Percentiles rank a stretch among this genome's conserved stretches.
phyloP scores from a whole-genome alignment of 2,329 filamentous ascomycete genomes.

The Ophiocordyceps camponoti-floridani region DNA sequence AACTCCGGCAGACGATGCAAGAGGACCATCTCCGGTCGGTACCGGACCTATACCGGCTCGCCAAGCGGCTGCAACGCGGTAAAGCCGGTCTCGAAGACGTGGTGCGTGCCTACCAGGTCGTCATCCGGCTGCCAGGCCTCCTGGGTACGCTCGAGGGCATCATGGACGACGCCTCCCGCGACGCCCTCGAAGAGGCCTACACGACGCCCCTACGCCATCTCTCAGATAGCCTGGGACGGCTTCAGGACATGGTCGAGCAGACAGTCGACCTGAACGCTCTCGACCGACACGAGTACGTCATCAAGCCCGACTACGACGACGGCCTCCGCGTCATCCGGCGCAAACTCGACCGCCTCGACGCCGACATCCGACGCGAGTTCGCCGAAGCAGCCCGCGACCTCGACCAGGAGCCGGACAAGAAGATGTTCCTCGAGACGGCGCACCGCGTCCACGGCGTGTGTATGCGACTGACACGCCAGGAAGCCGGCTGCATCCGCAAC shows the following conservation, averaged over 20 bases:
- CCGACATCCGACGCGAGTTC: slow-evolving; percentile 74
- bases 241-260: slow-evolving; percentile 97
- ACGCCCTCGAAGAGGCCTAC: slow-evolving; percentile 72
- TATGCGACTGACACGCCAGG: slow-evolving; percentile 78
- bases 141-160: slow-evolving; percentile 77
- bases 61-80: slow-evolving; percentile 87
- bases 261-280: slow-evolving; percentile 91
- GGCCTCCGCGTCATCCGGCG: slow-evolving; percentile 72
- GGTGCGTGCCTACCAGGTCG: slow-evolving; percentile 83
- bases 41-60: slow-evolving; percentile 80
- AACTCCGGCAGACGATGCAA: slow-evolving; percentile 87
- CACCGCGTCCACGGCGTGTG: slow-evolving; percentile 95
- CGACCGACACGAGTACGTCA: slow-evolving; percentile 95
- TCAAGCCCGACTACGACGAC: slow-evolving; percentile 96
- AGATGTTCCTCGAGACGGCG: slow-evolving; percentile 81
- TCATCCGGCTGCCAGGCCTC: slow-evolving; percentile 81
- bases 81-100: slow-evolving; percentile 90
- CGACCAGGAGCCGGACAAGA: slow-evolving; percentile 89
- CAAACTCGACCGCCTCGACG: slow-evolving; percentile 69
- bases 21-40: slow-evolving; percentile 88
- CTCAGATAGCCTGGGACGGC: slow-evolving; percentile 61
- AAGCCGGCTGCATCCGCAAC: slow-evolving; percentile 85
- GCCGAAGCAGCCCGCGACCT: slow-evolving; percentile 60
- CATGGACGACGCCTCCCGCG: slow-evolving; percentile 88
- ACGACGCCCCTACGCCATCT: slow-evolving; percentile 65